Base-by-base conservation (phyloP, 139 green algal genomes). In the Marvania coccoides region DNA sequence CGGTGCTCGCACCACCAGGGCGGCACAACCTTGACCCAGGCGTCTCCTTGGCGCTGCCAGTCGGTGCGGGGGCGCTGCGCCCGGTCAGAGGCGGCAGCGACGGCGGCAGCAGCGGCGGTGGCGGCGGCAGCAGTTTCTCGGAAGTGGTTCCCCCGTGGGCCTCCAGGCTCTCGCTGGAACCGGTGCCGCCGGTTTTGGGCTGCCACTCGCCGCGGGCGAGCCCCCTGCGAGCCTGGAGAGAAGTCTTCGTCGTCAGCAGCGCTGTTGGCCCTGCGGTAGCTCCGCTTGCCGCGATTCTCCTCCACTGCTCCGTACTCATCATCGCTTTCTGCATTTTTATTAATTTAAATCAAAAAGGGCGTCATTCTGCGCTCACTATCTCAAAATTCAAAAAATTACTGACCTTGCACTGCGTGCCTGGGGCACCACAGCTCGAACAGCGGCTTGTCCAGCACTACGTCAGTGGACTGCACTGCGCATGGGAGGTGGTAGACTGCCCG, bases 1-100 rank as follows among this genome's bases (percentile, higher is more conserved):
- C 59, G 58, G 23, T 78, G 71, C 46, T 78, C 71, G 42, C 40
- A 68, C 71, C 71, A 78, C 71, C 71, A 78, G 48, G 65, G 71
- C 35, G 71, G 71, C 37, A 78, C 71, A 28, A 74, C 58, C 51
- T 78, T 78, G 31, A 67, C 30, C 71, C 71, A 78, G 1, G 65
- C 63, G 6, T 65, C 46, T 4, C 65, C 71, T 40, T 51, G 38
- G 40, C 63, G 65, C 63, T 78, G 71, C 71, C 71, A 78, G 58
- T 78, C 71, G 9, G 71, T 78, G 26, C 71, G 65, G 2, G 58
- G 42, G 10, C 71, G 46, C 55, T 66, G 47, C 26, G 38, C 24
- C 26, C 66, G 29, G 30, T 51, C 5, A 31, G 8, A 10, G 10
- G 15, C 29, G 39, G 6, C 57, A 9, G 23, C 67, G 14, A 24